Percentiles rank a stretch among this genome's conserved stretches.
Evolutionary conservation across 768 basidiomycete genomes (phyloP).

Genomic region (Daedaleopsis nitida): DNA sequence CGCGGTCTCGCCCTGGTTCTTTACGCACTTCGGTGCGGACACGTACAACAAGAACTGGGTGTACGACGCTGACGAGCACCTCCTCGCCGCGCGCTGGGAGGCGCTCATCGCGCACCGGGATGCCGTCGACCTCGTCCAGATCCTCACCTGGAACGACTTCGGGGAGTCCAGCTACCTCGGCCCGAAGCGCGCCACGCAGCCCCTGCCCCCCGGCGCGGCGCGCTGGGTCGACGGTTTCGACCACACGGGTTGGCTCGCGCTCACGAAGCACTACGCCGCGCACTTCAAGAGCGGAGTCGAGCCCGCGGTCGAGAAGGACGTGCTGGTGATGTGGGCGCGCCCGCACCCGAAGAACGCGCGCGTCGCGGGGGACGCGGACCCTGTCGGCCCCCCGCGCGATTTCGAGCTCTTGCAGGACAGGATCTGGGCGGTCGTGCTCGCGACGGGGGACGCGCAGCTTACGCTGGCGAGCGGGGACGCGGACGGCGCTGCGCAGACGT

Average conservation of each 20-base stretch:
- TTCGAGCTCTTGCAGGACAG: conserved; percentile 55
- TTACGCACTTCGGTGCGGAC: conserved; percentile 63
- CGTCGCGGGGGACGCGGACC: conserved; percentile 38
- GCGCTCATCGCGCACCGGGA: conserved; percentile 54
- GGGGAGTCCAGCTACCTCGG: conserved; percentile 77
- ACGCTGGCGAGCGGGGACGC: conserved; percentile 46
- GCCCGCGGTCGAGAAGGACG: conserved; percentile 55
- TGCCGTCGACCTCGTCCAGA: conserved; percentile 49
- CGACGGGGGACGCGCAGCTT: conserved; percentile 53
- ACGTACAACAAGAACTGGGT: conserved; percentile 69
- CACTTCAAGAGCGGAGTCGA: conserved; percentile 67
- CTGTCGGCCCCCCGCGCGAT: conserved; percentile 48
- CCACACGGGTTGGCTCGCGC: conserved; percentile 44
- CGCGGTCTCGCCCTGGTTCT: conserved; percentile 73
- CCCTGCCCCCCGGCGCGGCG: conserved; percentile 34
- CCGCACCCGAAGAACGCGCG: conserved; percentile 54
- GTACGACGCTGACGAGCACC: conserved; percentile 62
- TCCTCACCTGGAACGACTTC: conserved; percentile 77
- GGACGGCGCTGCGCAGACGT: conserved; percentile 35
- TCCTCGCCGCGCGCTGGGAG: conserved; percentile 67
- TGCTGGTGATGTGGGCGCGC: conserved; percentile 53
- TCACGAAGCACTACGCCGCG: conserved; percentile 56
- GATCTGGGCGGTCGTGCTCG: conserved; percentile 68
- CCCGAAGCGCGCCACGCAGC: conserved; percentile 46
- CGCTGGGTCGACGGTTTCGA: conserved; percentile 42